Evolutionary conservation across 2,329 filamentous ascomycete species (phyloP).

Genomic region (Fusarium nygamai): DNA sequence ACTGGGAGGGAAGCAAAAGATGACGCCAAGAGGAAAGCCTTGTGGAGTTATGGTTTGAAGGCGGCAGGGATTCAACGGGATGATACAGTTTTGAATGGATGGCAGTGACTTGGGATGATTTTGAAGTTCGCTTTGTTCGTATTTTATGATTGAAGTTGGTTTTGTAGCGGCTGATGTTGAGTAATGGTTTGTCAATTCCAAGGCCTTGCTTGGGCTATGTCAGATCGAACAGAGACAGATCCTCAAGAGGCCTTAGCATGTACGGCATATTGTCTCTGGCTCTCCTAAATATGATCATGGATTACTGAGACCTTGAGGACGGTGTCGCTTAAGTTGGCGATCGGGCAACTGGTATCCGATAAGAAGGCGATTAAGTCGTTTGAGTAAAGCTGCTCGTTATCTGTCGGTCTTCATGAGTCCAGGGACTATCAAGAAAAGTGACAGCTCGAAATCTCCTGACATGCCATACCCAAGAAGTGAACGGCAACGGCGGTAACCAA

Average conservation of each 20-base stretch:
- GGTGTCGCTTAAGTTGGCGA: neutral
- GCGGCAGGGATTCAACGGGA: conserved; percentile 38
- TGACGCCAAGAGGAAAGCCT: conserved; percentile 39
- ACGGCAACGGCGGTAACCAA: conserved; percentile 29
- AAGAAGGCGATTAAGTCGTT: neutral
- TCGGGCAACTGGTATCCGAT: neutral
- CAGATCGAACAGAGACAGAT: neutral
- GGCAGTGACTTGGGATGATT: conserved; percentile 34
- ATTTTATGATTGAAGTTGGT: neutral
- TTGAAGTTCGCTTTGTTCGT: neutral
- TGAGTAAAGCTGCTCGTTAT: neutral
- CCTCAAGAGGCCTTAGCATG: neutral
- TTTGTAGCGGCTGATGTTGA: neutral
- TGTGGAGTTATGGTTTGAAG: conserved; percentile 47
- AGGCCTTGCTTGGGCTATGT: neutral
- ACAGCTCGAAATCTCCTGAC: conserved; percentile 22
- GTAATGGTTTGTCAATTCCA: neutral
- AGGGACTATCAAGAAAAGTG: neutral
- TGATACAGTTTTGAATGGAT: conserved; percentile 43
- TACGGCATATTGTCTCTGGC: conserved; percentile 1
- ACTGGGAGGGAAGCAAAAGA: conserved; percentile 47
- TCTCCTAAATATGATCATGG: neutral
- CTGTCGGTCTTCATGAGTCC: neutral
- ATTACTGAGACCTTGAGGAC: neutral
- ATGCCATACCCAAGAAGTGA: neutral